Percentiles rank a stretch among this genome's conserved stretches.
Evolutionary conservation across 768 basidiomycete species (phyloP).

Genomic region (Daedalea quercina): DNA sequence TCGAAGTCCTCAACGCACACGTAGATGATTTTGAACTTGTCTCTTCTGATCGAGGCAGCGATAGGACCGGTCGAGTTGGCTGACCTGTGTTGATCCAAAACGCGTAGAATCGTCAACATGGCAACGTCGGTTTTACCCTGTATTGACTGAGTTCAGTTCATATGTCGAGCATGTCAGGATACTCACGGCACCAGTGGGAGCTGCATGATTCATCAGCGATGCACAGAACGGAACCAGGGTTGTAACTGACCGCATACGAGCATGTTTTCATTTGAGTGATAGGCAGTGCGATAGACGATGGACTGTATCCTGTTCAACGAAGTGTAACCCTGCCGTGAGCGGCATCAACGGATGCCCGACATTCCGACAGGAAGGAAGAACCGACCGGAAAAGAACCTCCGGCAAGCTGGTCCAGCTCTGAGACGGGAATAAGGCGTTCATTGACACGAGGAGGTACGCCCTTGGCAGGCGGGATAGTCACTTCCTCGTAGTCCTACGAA

Average conservation of each 20-base stretch:
- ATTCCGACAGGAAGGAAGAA: background rate
- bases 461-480: constrained; percentile 79
- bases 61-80: constrained; percentile 25
- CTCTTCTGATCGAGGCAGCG: constrained; percentile 48
- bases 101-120: constrained; percentile 87
- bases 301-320: constrained; percentile 92
- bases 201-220: constrained; percentile 31
- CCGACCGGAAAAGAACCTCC: constrained; percentile 80
- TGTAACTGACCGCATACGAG: constrained; percentile 77
- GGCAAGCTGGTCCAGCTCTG: constrained; percentile 70
- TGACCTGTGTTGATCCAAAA: constrained; percentile 64
- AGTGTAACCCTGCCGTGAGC: constrained; percentile 60
- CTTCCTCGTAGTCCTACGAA: constrained; percentile 61
- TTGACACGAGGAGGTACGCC: constrained; percentile 62
- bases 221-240: background rate
- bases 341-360: background rate
- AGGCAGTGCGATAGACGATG: constrained; percentile 89
- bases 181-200: constrained; percentile 95
- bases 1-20: constrained; percentile 47
- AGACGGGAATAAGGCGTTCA: constrained; percentile 67
- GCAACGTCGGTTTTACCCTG: constrained; percentile 99
- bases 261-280: constrained; percentile 94
- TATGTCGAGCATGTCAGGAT: background rate
- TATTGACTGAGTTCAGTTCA: background rate
- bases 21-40: constrained; percentile 94